Conservation (phyloP, 2,329 filamentous ascomycete genomes). For the Cytospora mali region DNA sequence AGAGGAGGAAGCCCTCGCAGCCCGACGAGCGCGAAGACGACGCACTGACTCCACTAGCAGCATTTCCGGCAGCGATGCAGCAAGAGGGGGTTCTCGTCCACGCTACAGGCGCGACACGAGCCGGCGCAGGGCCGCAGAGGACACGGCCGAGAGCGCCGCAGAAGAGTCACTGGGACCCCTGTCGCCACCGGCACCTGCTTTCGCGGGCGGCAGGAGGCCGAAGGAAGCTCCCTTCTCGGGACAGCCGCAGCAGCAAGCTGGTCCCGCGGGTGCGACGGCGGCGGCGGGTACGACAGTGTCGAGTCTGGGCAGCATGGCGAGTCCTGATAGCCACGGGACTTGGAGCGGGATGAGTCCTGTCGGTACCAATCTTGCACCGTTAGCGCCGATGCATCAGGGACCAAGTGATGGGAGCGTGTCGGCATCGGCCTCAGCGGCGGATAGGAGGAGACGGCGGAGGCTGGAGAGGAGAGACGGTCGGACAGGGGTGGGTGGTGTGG, state of each 20-base stretch:
- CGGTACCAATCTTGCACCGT: slow-evolving; percentile 33
- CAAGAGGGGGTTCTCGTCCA: slow-evolving; percentile 36
- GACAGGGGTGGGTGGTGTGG: slow-evolving; percentile 35
- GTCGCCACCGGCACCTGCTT: slow-evolving; percentile 59
- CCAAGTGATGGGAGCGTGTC: slow-evolving; percentile 40
- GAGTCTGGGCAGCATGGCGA: slow-evolving; percentile 50
- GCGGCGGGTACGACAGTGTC: slow-evolving; percentile 49
- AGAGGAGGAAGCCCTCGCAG: slow-evolving; percentile 58
- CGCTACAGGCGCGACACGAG: slow-evolving; percentile 59
- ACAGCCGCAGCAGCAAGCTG: slow-evolving; percentile 31
- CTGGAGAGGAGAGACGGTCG: slow-evolving; percentile 54
- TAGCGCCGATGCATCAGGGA: slow-evolving; percentile 35
- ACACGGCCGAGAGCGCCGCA: slow-evolving; percentile 48
- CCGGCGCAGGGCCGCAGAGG: slow-evolving; percentile 46
- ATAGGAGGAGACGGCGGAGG: slow-evolving; percentile 59
- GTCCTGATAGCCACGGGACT: slow-evolving; percentile 51
- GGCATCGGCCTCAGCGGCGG: slow-evolving; percentile 43
- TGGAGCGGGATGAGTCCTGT: slow-evolving; percentile 56
- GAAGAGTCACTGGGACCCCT: slow-evolving; percentile 46
- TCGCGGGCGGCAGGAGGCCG: slow-evolving; percentile 52
- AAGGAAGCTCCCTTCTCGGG: slow-evolving; percentile 67
- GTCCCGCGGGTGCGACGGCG: slow-evolving; percentile 44
- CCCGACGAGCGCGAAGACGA: slow-evolving; percentile 42
- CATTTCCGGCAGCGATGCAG: slow-evolving; percentile 55
- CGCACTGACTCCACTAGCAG: slow-evolving; percentile 58